These are phyloP conservation scores for Nakaseomyces delphensis DNA, from an alignment of 1,139 yeast genomes.

Conservation along the genomic window DNA sequence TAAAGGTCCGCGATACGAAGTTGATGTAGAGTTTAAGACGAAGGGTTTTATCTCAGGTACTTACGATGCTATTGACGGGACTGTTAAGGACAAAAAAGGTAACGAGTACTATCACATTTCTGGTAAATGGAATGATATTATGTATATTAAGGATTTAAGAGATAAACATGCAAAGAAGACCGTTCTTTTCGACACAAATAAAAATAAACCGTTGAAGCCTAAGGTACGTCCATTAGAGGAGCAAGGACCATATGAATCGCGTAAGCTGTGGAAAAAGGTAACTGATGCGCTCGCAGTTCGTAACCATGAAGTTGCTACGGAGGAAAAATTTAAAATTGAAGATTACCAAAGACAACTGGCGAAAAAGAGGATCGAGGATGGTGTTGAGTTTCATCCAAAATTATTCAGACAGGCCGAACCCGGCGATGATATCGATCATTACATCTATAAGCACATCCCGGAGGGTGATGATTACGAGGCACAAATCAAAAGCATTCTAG, in stretches of 20 bases:
- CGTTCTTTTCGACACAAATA: slow-evolving; percentile 56
- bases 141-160: slow-evolving; percentile 52
- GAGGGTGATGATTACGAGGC: slow-evolving; percentile 39
- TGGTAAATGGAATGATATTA: slow-evolving; percentile 91
- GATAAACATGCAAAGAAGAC: slow-evolving; percentile 39
- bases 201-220: slow-evolving; percentile 49
- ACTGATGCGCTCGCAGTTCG: slow-evolving; percentile 66
- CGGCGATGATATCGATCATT: slow-evolving; percentile 48
- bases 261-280: slow-evolving; percentile 76
- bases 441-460: slow-evolving; percentile 53
- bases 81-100: slow-evolving; percentile 45
- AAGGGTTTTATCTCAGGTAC: slow-evolving; percentile 92
- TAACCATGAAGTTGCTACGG: slow-evolving; percentile 76
- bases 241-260: slow-evolving; percentile 75
- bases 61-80: slow-evolving; percentile 82
- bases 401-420: slow-evolving; percentile 46
- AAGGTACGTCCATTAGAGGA: slow-evolving; percentile 66
- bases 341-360: slow-evolving; percentile 70
- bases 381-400: slow-evolving; percentile 72
- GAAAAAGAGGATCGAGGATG: slow-evolving; percentile 65
- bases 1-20: slow-evolving; percentile 53
- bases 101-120: slow-evolving; percentile 55
- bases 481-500: slow-evolving; percentile 48
- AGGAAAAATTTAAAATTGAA: slow-evolving; percentile 78
- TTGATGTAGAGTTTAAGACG: slow-evolving; percentile 87